Evolutionary conservation across 2,329 filamentous ascomycete genomes (phyloP).

Genomic region (Arthrobotrys iridis): DNA sequence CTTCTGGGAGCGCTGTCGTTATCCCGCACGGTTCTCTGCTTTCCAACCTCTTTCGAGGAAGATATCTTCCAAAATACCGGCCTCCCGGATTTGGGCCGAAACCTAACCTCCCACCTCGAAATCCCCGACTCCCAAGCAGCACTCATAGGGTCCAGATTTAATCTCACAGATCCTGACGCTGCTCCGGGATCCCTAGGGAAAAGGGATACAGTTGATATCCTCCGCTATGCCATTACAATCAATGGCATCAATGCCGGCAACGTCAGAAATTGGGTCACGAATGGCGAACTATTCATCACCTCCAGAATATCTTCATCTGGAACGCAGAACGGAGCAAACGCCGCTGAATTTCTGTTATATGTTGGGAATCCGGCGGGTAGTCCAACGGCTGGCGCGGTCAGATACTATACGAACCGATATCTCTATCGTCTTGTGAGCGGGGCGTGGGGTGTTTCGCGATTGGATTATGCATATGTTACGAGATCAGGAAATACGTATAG

Average conservation of each 20-base stretch:
- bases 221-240: conserved; percentile 9
- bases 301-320: neutral
- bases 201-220: too few relatives aligned
- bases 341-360: conserved; percentile 1
- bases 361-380: neutral
- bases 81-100: too few relatives aligned
- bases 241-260: conserved; percentile 7
- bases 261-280: conserved; percentile 2
- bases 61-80: too few relatives aligned
- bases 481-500: conserved; percentile 8
- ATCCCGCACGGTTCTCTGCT: too few relatives aligned
- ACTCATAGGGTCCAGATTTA: too few relatives aligned
- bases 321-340: conserved; percentile 16
- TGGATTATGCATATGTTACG: neutral
- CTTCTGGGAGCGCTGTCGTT: too few relatives aligned
- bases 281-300: neutral
- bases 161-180: too few relatives aligned
- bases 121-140: too few relatives aligned
- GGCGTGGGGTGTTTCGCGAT: neutral
- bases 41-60: too few relatives aligned
- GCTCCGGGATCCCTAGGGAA: too few relatives aligned
- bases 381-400: neutral
- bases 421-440: neutral
- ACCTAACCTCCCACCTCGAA: too few relatives aligned
- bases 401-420: conserved; percentile 26